These are phyloP conservation scores for Herpotrichia juniperi DNA, from an alignment of 2,329 filamentous ascomycete genomes.

Conservation along the genomic window DNA sequence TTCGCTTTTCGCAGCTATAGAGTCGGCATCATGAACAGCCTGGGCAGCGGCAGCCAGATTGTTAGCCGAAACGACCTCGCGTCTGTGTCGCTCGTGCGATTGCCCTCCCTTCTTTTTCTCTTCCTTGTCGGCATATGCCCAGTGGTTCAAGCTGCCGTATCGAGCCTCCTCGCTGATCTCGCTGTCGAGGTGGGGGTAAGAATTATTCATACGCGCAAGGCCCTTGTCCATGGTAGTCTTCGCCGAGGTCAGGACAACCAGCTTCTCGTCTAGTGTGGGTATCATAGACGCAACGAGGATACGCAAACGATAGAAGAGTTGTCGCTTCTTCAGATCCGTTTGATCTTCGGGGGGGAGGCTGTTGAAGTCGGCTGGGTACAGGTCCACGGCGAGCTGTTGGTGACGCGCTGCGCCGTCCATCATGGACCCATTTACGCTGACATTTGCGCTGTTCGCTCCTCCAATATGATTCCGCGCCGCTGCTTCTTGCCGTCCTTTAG, in stretches of 20 bases:
- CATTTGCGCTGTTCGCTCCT: slow-evolving; percentile 47
- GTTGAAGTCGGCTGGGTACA: slow-evolving; percentile 31
- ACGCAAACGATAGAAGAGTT: slow-evolving; percentile 79
- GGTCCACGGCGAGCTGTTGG: slow-evolving; percentile 26
- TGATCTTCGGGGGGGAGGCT: slow-evolving; percentile 42
- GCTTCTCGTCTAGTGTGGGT: slow-evolving; percentile 93
- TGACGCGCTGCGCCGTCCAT: slow-evolving; percentile 24
- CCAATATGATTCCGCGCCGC: slow-evolving; percentile 35
- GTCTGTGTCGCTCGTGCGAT: slow-evolving; percentile 73
- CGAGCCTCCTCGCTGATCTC: slow-evolving; percentile 96
- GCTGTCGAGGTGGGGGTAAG: slow-evolving; percentile 82
- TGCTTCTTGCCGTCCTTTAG: slow-evolving; percentile 33
- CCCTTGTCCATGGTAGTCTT: slow-evolving; percentile 89
- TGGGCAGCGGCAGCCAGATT: slow-evolving; percentile 72
- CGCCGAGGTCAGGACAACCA: slow-evolving; percentile 91
- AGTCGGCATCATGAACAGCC: slow-evolving; percentile 80
- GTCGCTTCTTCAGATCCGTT: slow-evolving; percentile 69
- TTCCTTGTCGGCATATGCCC: slow-evolving; percentile 89
- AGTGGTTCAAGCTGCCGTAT: slow-evolving; percentile 88
- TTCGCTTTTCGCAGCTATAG: slow-evolving; percentile 79
- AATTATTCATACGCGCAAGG: slow-evolving; percentile 80
- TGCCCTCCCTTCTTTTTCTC: slow-evolving; percentile 62
- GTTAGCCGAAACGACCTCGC: slow-evolving; percentile 78
- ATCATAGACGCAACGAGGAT: slow-evolving; percentile 83
- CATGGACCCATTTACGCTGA: slow-evolving; percentile 45